phyloP scores from a whole-genome alignment of 1,139 yeast species.

The Blastobotrys arbuscula region DNA sequence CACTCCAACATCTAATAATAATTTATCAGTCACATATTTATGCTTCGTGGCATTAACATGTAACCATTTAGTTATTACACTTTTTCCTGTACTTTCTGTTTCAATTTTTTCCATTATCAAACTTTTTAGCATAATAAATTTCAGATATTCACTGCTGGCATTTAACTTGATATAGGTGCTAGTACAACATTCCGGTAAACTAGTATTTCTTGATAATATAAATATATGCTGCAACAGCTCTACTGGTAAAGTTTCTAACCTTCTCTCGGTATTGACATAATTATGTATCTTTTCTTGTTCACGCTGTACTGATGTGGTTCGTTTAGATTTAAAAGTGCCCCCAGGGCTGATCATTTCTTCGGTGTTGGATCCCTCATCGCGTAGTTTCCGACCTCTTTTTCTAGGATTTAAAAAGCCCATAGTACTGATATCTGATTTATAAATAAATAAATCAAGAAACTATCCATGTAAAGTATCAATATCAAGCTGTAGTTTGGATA shows the following conservation, averaged over 20 bases:
- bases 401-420: constrained; percentile 11
- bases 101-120: constrained; percentile 3
- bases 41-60: constrained; percentile 10
- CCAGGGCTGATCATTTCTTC: constrained; percentile 2
- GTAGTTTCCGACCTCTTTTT: neutral
- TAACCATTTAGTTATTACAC: neutral
- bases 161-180: constrained; percentile 9
- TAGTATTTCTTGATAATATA: constrained; percentile 15
- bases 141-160: neutral
- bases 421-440: neutral
- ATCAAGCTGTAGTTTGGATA: too few relatives aligned
- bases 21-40: constrained; percentile 16
- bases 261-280: neutral
- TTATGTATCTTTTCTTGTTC: neutral
- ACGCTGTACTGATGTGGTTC: neutral
- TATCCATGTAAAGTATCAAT: too few relatives aligned
- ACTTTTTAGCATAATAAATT: constrained; percentile 6
- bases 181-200: constrained; percentile 14
- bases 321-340: neutral
- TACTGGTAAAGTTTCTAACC: constrained; percentile 18
- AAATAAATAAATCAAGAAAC: neutral
- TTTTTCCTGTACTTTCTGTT: neutral
- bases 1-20: constrained; percentile 12
- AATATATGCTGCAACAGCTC: constrained; percentile 20
- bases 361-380: neutral